Percentiles rank a stretch among this genome's conserved stretches.
phyloP scores from a whole-genome alignment of 768 basidiomycete species.

The Gymnopilus junonius region DNA sequence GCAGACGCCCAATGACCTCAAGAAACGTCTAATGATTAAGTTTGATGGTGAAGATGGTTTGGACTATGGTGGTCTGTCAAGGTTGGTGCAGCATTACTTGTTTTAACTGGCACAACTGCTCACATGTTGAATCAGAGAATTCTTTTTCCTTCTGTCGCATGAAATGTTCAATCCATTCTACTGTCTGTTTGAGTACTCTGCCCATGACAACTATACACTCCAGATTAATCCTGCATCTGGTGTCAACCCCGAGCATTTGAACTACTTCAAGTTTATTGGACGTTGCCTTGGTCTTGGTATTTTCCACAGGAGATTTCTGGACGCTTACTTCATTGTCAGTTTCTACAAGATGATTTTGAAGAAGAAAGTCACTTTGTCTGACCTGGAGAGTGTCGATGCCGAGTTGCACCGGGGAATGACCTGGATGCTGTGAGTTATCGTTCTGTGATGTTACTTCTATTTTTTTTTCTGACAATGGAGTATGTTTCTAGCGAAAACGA shows the following conservation, averaged over 20 bases:
- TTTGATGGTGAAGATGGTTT: constrained; percentile 99
- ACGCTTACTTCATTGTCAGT: constrained; percentile 98
- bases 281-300: constrained; percentile 94
- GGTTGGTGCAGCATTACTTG: constrained; percentile 51
- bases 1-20: constrained; percentile 96
- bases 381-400: constrained; percentile 96
- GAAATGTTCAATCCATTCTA: constrained; percentile 99
- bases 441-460: not conserved
- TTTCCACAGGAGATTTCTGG: constrained; percentile 98
- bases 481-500: constrained; percentile 79
- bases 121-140: constrained; percentile 67
- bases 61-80: constrained; percentile 97
- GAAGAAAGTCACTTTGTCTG: constrained; percentile 94
- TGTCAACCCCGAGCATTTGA: constrained; percentile 98
- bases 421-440: constrained; percentile 91
- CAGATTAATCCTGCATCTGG: constrained; percentile 99
- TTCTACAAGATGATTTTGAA: constrained; percentile 99
- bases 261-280: constrained; percentile 99
- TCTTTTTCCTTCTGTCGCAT: constrained; percentile 99
- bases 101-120: not conserved
- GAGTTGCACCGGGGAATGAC: constrained; percentile 94
- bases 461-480: not conserved
- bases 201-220: constrained; percentile 99
- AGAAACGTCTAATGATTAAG: constrained; percentile 99
- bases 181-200: constrained; percentile 99